These are phyloP conservation scores for Euphorbia celastroides DNA, from an alignment of 441 rosid genomes.

Conservation along the genomic window DNA sequence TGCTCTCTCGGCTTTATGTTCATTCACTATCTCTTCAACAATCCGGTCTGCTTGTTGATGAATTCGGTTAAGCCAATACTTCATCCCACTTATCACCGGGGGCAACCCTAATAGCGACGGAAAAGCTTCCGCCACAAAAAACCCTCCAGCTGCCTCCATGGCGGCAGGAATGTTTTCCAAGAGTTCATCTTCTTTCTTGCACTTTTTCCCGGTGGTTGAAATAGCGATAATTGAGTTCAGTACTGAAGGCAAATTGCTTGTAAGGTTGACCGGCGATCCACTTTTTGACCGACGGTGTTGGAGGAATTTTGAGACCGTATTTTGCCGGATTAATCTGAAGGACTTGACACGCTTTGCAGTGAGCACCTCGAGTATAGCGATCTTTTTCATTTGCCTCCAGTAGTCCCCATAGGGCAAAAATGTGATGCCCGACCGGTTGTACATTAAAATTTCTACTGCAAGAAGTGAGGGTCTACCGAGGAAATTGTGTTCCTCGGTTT, in stretches of 20 bases:
- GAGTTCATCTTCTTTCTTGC: no score
- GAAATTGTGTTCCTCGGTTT: slow-evolving; percentile 4
- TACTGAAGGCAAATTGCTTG: no score
- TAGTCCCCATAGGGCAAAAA: background rate
- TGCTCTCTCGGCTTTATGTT: slow-evolving; percentile 1
- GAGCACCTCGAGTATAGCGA: background rate
- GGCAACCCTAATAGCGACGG: background rate
- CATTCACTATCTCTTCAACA: slow-evolving; percentile 3
- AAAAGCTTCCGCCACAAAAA: slow-evolving; percentile 11
- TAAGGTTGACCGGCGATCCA: no score
- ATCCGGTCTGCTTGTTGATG: slow-evolving; percentile 4
- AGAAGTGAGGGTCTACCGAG: background rate
- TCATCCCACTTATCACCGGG: background rate
- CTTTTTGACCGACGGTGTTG: no score
- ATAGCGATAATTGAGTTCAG: no score
- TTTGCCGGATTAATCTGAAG: no score
- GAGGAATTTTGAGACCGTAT: no score
- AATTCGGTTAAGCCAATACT: background rate
- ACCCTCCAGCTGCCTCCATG: slow-evolving; percentile 7
- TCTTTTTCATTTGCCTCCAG: slow-evolving; percentile 15
- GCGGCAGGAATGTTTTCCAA: no score
- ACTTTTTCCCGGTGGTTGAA: no score
- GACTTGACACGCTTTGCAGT: no score
- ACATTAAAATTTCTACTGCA: background rate
- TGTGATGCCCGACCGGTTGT: background rate